Percentiles rank a stretch among this genome's conserved stretches.
These are phyloP conservation scores for Yamadazyma buinensis DNA, from an alignment of 1,139 yeast species.

Conservation along the genomic window DNA sequence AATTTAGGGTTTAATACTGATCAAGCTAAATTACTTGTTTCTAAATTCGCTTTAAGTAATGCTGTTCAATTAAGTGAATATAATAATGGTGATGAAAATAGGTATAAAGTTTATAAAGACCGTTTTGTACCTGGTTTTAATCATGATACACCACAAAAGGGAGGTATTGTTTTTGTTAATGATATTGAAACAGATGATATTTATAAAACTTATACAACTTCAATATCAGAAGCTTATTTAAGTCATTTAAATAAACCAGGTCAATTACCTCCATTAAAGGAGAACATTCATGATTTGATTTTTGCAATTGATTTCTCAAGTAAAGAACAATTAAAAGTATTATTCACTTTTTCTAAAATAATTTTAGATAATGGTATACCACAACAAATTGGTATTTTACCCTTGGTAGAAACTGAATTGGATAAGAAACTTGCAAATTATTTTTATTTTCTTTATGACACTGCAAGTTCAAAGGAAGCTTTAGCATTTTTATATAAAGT, in stretches of 20 bases:
- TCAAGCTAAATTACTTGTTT: conserved; percentile 36
- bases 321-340: conserved; percentile 41
- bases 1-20: conserved; percentile 31
- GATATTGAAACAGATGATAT: conserved; percentile 63
- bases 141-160: conserved; percentile 18
- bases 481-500: conserved; percentile 41
- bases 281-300: conserved; percentile 73
- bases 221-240: conserved; percentile 40
- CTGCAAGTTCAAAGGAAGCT: conserved; percentile 31
- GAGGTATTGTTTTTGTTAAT: conserved; percentile 68
- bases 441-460: conserved; percentile 32
- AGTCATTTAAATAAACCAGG: conserved; percentile 39
- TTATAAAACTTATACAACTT: conserved; percentile 45
- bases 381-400: conserved; percentile 78
- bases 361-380: conserved; percentile 61
- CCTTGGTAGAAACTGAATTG: conserved; percentile 39
- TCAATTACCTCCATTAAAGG: conserved; percentile 64
- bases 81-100: conserved; percentile 38
- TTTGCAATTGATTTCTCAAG: conserved; percentile 66
- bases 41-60: conserved; percentile 43
- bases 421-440: conserved; percentile 28
- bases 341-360: conserved; percentile 47
- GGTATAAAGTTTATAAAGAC: conserved; percentile 32
- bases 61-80: conserved; percentile 34
- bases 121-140: conserved; percentile 23